phyloP scores from a whole-genome alignment of 2,329 filamentous ascomycete species.

The Raffaelea arxii region DNA sequence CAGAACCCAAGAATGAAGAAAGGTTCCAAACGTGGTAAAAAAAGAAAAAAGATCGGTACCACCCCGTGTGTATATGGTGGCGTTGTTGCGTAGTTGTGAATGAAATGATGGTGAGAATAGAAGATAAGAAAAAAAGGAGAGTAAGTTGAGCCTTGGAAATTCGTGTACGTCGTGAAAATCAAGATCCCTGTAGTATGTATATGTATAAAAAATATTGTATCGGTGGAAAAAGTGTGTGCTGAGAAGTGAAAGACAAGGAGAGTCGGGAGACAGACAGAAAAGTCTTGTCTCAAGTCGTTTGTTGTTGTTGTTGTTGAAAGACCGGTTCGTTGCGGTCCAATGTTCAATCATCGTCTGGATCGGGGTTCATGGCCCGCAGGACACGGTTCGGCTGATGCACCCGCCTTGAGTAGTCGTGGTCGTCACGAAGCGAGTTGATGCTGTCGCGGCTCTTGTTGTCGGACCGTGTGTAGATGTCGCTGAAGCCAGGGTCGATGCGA shows the following conservation, averaged over 20 bases:
- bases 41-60: too few relatives aligned
- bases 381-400: constrained; percentile 44
- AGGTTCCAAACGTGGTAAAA: constrained; percentile 8
- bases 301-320: too few relatives aligned
- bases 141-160: constrained; percentile 9
- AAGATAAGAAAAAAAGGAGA: not conserved
- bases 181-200: constrained; percentile 7
- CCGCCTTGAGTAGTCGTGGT: constrained; percentile 55
- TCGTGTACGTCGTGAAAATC: constrained; percentile 24
- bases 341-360: constrained; percentile 28
- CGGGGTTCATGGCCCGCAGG: constrained; percentile 54
- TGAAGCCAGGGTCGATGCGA: constrained; percentile 51
- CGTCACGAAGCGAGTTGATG: constrained; percentile 52
- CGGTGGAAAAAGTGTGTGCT: not conserved
- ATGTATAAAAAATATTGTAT: not conserved
- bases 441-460: constrained; percentile 52
- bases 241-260: not conserved
- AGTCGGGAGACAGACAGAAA: not conserved
- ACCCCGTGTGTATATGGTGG: too few relatives aligned
- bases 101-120: not conserved
- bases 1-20: constrained; percentile 18
- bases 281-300: not conserved
- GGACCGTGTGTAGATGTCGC: constrained; percentile 42
- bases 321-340: too few relatives aligned
- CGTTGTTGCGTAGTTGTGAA: not conserved